Conservation (phyloP, 768 basidiomycete genomes). For the Lepiota venenata region DNA sequence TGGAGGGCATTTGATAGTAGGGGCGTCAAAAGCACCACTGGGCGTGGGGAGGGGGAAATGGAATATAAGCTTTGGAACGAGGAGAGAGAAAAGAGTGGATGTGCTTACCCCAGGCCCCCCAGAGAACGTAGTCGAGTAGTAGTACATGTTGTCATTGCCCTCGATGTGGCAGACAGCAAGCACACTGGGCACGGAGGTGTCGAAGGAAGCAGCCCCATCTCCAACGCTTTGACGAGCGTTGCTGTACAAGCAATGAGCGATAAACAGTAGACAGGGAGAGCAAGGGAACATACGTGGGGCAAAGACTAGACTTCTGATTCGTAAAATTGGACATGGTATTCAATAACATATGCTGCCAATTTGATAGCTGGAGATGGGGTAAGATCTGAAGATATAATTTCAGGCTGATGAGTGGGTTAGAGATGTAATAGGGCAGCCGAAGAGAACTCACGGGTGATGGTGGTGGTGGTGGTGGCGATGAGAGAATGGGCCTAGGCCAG, state of each 20-base stretch:
- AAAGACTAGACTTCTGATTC: slow-evolving; percentile 86
- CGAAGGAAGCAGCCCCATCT: slow-evolving; percentile 89
- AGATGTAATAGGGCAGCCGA: slow-evolving; percentile 8
- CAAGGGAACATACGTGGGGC: slow-evolving; percentile 73
- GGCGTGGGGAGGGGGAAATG: slow-evolving; percentile 5
- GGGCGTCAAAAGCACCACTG: slow-evolving; percentile 96
- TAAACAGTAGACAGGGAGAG: slow-evolving; percentile 14
- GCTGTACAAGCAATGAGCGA: slow-evolving; percentile 39
- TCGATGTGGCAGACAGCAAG: slow-evolving; percentile 85
- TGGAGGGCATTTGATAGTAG: slow-evolving; percentile 90
- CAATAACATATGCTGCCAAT: slow-evolving; percentile 86
- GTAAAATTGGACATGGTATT: slow-evolving; percentile 65
- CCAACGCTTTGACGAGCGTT: slow-evolving; percentile 97
- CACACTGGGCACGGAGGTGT: slow-evolving; percentile 67
- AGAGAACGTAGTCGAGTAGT: slow-evolving; percentile 92
- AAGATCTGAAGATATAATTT: slow-evolving; percentile 12
- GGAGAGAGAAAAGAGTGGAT: neutral
- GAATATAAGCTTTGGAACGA: neutral
- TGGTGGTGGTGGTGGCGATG: slow-evolving; percentile 13
- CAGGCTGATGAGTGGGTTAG: neutral
- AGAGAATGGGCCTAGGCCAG: slow-evolving; percentile 16
- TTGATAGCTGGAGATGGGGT: slow-evolving; percentile 45
- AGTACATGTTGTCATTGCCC: slow-evolving; percentile 80
- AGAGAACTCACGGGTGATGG: slow-evolving; percentile 6
- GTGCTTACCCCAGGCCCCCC: slow-evolving; percentile 82